Conservation (phyloP, 768 basidiomycete species). For the Mycena epipterygia region DNA sequence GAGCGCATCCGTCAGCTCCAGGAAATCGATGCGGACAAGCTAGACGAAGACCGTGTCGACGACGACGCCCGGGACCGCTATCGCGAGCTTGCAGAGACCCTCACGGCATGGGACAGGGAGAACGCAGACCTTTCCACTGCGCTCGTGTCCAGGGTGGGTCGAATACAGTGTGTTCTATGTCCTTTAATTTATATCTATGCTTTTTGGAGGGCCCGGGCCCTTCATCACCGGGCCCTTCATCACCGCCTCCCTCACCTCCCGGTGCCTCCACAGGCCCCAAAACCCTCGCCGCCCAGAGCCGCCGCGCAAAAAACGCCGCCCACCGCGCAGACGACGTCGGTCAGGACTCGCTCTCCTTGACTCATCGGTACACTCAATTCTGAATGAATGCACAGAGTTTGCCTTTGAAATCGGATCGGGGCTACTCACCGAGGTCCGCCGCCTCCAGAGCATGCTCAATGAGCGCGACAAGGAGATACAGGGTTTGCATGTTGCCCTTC, state of each 20-base stretch:
- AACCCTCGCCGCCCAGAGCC: constrained; percentile 87
- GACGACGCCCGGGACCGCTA: constrained; percentile 79
- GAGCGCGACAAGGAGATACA: constrained; percentile 95
- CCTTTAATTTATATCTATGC: too few species aligned
- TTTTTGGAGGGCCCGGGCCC: too few species aligned
- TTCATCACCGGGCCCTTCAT: too few species aligned
- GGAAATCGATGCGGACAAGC: constrained; percentile 74
- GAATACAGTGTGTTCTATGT: constrained; percentile 14
- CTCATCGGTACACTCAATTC: constrained; percentile 30
- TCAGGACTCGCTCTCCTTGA: constrained; percentile 40
- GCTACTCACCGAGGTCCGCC: constrained; percentile 89
- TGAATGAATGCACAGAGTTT: constrained; percentile 74
- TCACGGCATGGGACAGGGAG: constrained; percentile 83
- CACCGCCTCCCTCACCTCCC: constrained; percentile 60
- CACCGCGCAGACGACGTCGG: constrained; percentile 92
- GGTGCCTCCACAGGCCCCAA: constrained; percentile 59
- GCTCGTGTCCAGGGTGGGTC: constrained; percentile 75
- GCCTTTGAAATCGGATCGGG: constrained; percentile 98
- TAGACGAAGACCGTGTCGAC: constrained; percentile 75
- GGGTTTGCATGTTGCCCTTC: constrained; percentile 77
- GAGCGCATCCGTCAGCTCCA: constrained; percentile 88
- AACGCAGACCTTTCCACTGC: constrained; percentile 81
- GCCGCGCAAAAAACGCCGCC: constrained; percentile 92
- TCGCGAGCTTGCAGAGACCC: constrained; percentile 80
- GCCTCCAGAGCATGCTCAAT: constrained; percentile 90